These are phyloP conservation scores for Solanum hybrid DNA, from an alignment of 305 asterid species.

Conservation along the genomic window DNA sequence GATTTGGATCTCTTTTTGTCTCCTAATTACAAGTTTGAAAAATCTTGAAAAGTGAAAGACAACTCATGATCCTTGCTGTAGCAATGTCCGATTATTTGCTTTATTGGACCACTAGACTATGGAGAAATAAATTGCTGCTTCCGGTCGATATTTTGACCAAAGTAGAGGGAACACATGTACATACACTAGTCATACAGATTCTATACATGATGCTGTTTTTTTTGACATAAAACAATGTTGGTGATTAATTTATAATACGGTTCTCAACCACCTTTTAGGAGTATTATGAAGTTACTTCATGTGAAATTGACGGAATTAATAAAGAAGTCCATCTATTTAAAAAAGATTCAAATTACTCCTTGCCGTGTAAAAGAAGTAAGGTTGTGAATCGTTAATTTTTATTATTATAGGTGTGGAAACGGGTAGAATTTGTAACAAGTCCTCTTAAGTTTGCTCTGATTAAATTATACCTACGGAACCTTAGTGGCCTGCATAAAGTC, in stretches of 20 bases:
- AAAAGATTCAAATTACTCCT: not conserved
- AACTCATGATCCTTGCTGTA: constrained; percentile 10
- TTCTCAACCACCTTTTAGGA: not conserved
- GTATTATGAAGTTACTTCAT: not conserved
- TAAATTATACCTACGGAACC: not conserved
- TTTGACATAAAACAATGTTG: not conserved
- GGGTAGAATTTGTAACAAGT: not conserved
- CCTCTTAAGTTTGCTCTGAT: not conserved
- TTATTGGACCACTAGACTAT: not conserved
- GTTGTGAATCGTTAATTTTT: not conserved
- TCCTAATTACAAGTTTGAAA: constrained; percentile 6
- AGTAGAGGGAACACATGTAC: not conserved
- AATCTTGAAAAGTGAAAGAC: constrained; percentile 18
- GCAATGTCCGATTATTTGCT: constrained; percentile 19
- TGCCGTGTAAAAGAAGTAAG: not conserved
- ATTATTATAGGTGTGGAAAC: not conserved
- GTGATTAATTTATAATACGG: not conserved
- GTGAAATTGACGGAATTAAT: not conserved
- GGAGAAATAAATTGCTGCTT: not conserved
- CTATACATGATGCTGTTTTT: not conserved
- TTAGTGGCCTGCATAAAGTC: not conserved
- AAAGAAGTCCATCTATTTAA: not conserved
- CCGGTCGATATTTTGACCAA: not conserved
- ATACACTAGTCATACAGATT: not conserved
- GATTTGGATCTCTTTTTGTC: constrained; percentile 24